Evolutionary conservation across 1,284 basidiomycete species (phyloP).

Genomic region (Phellopilus nigrolimitatus): DNA sequence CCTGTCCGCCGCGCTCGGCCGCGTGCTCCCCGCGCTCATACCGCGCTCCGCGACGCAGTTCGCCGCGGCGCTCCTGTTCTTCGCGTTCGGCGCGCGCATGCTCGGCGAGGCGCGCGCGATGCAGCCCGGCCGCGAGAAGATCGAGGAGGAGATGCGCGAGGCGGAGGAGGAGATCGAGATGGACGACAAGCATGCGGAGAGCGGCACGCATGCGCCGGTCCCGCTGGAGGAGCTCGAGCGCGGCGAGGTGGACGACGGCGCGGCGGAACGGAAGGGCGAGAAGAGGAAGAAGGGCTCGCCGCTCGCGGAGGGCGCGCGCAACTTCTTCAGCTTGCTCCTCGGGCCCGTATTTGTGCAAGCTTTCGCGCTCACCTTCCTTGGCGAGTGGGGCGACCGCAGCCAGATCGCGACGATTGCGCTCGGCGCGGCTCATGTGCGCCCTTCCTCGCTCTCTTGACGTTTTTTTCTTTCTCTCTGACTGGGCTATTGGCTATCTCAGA

Average conservation of each 20-base stretch:
- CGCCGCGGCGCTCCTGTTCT: conserved; percentile 76
- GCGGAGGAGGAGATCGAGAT: conserved; percentile 85
- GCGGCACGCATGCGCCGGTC: conserved; percentile 39
- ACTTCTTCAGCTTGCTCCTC: conserved; percentile 78
- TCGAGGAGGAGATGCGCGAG: conserved; percentile 90
- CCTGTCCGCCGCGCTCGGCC: conserved; percentile 84
- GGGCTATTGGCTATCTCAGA: conserved; percentile 36
- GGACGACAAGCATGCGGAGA: conserved; percentile 51
- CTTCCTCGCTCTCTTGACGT: conserved; percentile 26
- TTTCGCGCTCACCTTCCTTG: conserved; percentile 93
- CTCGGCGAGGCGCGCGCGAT: conserved; percentile 75
- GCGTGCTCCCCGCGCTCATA: conserved; percentile 77
- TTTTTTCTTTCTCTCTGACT: conserved; percentile 15
- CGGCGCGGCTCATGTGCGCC: conserved; percentile 88
- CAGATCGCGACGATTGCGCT: conserved; percentile 98
- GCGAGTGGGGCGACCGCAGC: conserved; percentile 97
- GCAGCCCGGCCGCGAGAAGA: conserved; percentile 71
- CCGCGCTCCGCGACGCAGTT: conserved; percentile 78
- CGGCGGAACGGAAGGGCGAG: too few relatives aligned
- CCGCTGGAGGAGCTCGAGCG: conserved; percentile 65
- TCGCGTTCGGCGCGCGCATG: conserved; percentile 87
- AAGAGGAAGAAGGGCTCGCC: conserved; percentile 30
- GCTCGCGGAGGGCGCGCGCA: conserved; percentile 66
- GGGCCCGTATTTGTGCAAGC: conserved; percentile 95
- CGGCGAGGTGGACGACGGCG: conserved; percentile 39